A percentile compares a stretch with the other conserved stretches of the same genome.
Evolutionary conservation across 768 basidiomycete species (phyloP).

Genomic region (Gyrodon lividus): DNA sequence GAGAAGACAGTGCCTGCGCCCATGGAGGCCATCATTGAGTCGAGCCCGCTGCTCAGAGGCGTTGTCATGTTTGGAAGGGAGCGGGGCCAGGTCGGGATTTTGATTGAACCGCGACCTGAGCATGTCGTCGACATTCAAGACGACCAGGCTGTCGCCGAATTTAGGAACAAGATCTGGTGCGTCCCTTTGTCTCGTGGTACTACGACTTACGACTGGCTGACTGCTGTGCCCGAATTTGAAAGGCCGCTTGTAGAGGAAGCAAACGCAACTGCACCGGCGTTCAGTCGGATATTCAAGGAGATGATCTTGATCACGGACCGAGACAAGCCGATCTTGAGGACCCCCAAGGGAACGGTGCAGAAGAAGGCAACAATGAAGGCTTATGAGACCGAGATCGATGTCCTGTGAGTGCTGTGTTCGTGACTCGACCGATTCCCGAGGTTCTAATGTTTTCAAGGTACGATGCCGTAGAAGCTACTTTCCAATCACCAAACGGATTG

Average conservation of each 20-base stretch:
- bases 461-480: neutral
- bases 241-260: conserved; percentile 41
- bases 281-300: conserved; percentile 46
- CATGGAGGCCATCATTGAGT: conserved; percentile 28
- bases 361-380: conserved; percentile 14
- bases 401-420: conserved; percentile 13
- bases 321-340: conserved; percentile 39
- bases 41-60: conserved; percentile 20
- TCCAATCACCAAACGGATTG: neutral
- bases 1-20: conserved; percentile 34
- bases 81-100: conserved; percentile 28
- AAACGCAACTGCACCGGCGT: conserved; percentile 36
- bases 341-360: conserved; percentile 29
- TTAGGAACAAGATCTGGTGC: conserved; percentile 25
- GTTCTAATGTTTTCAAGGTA: conserved; percentile 4
- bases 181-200: neutral
- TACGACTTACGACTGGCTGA: neutral
- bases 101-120: conserved; percentile 26
- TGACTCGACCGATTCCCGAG: neutral
- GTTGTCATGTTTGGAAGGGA: conserved; percentile 34
- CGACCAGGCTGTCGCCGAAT: conserved; percentile 8
- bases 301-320: conserved; percentile 46
- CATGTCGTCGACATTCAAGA: conserved; percentile 14
- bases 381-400: conserved; percentile 23
- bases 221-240: neutral